Base-by-base conservation (phyloP, 106 monocot genomes). In the Phalaenopsis equestris region DNA sequence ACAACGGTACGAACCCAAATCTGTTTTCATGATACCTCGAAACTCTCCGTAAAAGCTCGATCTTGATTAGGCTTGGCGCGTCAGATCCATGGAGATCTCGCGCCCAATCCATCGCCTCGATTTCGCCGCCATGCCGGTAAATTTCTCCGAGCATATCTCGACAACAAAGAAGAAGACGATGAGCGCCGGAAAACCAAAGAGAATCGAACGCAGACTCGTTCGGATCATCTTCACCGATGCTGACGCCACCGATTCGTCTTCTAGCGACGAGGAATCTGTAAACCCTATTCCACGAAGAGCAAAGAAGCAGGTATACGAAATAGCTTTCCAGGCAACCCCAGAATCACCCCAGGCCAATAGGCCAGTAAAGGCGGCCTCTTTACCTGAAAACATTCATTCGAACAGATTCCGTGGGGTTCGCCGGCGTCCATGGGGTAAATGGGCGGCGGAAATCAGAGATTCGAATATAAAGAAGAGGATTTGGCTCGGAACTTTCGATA, bases 401-500 rank as follows among this genome's bases (percentile, higher is more conserved):
- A 70, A 70, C 38, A 70, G 39, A 39, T 80, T 72, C 43, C 56
- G 80, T 16, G 80, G 80, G 15, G 80, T 80, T 8, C 42, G 80
- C 46, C 68, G 47, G 70, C 70, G 80, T 8, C 80, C 80, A 10
- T 80, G 80, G 80, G 80, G 80, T 1, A 42, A 67, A 14, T 80
- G 67, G 24, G 68, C 80, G 2, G 80, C 80, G 17, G 80, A 80
- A 72, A 73, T 73, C 39, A 48, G 80, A 16, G 80, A 80, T 11
- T 72, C 70, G n/a, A n/a, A 11, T 23, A 41, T 37, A 42, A 55
- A 55, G 55, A 72, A 9, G 1, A 42, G 80, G 52, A 15, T 80
- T n/a, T 80, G 80, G 80, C 80, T 80, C 38, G 80, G 80, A 36
- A 80, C 80, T 3, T 80, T 80, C 55, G 80, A 80, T 45, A 80